Conservation (phyloP, 331 rosid genomes). For the Erythrophleum ivorense region DNA sequence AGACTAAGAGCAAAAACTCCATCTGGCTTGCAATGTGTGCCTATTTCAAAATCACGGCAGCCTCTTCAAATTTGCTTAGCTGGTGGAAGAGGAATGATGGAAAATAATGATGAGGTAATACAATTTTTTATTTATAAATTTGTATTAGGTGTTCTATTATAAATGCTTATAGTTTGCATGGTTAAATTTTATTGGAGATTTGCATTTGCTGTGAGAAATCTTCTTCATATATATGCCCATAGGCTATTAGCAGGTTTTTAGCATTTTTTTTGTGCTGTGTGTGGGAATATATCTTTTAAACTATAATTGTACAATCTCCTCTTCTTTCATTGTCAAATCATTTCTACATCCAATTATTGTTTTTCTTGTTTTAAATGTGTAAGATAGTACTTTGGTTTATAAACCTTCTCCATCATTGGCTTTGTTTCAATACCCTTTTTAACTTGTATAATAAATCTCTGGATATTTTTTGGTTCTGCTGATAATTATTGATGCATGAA, state of each 20-base stretch:
- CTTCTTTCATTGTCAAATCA: neutral
- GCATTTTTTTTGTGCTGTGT: too few relatives aligned
- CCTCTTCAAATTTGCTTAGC: constrained; percentile 52
- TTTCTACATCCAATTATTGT: neutral
- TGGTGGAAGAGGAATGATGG: constrained; percentile 60
- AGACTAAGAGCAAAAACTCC: constrained; percentile 20
- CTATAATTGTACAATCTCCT: neutral
- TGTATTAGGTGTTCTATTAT: neutral
- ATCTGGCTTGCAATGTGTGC: constrained; percentile 27
- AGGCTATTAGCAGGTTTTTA: neutral
- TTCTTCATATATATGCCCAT: neutral
- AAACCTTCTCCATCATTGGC: neutral
- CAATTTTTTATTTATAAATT: constrained; percentile 2
- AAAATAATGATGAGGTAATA: constrained; percentile 57
- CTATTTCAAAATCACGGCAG: constrained; percentile 30
- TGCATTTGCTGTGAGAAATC: neutral
- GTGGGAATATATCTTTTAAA: neutral
- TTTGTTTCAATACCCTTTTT: neutral
- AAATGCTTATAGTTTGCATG: neutral
- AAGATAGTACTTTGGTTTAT: neutral
- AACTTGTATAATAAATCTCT: neutral
- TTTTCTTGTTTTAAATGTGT: neutral
- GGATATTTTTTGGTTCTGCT: neutral
- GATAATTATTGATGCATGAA: neutral
- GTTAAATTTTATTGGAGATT: neutral